Evolutionary conservation across 306 rosid species (phyloP).

Genomic region (Fragaria iinumae): DNA sequence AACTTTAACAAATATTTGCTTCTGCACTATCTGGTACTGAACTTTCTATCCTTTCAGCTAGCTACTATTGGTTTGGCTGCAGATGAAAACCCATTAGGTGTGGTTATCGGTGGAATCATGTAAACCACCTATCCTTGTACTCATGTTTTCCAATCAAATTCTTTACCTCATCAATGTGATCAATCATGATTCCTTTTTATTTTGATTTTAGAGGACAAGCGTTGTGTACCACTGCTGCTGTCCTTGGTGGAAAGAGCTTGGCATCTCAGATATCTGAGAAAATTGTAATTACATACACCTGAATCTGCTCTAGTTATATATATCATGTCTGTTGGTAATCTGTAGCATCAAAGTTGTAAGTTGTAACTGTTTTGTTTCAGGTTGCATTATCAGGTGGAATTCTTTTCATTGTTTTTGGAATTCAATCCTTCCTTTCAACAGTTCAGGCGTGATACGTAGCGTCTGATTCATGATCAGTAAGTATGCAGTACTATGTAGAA

Average conservation of each 20-base stretch:
- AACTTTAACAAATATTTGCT: conserved; percentile 6
- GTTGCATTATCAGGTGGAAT: conserved; percentile 84
- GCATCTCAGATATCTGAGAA: conserved; percentile 94
- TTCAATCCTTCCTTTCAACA: conserved; percentile 81
- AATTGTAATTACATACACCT: conserved; percentile 45
- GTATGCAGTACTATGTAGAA: neutral
- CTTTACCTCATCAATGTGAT: neutral
- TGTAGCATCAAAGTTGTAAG: neutral
- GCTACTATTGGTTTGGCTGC: conserved; percentile 97
- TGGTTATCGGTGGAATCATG: conserved; percentile 94
- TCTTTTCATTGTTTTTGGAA: conserved; percentile 81
- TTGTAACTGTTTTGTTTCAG: conserved; percentile 40
- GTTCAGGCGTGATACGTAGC: conserved; percentile 40
- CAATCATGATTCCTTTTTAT: neutral
- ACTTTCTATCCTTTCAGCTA: conserved; percentile 52
- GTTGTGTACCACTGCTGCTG: conserved; percentile 85
- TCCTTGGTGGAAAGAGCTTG: conserved; percentile 89
- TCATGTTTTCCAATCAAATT: neutral
- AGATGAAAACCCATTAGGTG: conserved; percentile 87
- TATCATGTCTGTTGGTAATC: neutral
- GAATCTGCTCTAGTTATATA: neutral
- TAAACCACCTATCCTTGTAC: conserved; percentile 35
- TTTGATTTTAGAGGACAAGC: conserved; percentile 68
- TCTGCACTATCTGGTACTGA: conserved; percentile 20
- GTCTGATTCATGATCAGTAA: conserved; percentile 45